These are phyloP conservation scores for Paraleonurus japonicus DNA, from an alignment of 257 asterid species.

Conservation along the genomic window DNA sequence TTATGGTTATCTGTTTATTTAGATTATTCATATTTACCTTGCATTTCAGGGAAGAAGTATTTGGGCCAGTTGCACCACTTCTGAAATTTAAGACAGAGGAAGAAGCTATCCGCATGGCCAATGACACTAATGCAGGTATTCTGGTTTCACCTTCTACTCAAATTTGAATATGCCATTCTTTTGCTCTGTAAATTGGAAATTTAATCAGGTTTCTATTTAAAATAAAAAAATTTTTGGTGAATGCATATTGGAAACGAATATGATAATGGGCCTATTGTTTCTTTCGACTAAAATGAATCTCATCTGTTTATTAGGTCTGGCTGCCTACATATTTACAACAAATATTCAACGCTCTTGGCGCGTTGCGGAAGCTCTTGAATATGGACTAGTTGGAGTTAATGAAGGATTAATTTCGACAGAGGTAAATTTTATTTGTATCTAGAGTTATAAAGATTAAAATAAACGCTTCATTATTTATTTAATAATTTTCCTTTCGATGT, in stretches of 20 bases:
- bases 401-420: conserved; percentile 96
- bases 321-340: conserved; percentile 82
- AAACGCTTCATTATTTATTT: not conserved
- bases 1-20: not conserved
- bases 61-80: conserved; percentile 98
- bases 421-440: conserved; percentile 46
- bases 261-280: not conserved
- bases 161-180: not conserved
- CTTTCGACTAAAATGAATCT: conserved; percentile 13
- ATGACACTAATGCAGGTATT: conserved; percentile 87
- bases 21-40: conserved; percentile 16
- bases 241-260: not conserved
- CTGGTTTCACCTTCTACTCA: conserved; percentile 14
- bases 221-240: conserved; percentile 2
- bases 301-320: conserved; percentile 59
- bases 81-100: conserved; percentile 89
- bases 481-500: conserved; percentile 13
- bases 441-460: not conserved
- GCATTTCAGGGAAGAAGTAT: conserved; percentile 73
- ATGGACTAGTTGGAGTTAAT: conserved; percentile 95
- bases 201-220: not conserved
- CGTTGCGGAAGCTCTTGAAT: conserved; percentile 94
- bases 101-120: conserved; percentile 86
- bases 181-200: conserved; percentile 8
- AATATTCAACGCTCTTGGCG: conserved; percentile 87